Conservation (phyloP, 2,329 filamentous ascomycete species). For the Aspergillus awamori region DNA sequence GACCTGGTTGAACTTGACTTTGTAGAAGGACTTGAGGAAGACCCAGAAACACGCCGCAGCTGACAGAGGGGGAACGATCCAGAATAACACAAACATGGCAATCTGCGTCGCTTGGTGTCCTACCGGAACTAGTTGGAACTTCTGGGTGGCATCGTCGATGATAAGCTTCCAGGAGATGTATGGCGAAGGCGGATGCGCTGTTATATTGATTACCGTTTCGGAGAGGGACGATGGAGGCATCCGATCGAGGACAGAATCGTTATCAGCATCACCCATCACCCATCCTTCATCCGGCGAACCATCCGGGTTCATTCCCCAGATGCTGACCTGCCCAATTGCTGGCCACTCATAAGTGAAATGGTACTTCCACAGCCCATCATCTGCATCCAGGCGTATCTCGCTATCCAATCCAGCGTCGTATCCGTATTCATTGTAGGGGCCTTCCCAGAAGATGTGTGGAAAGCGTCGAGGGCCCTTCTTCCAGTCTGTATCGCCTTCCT, state of each 20-base stretch:
- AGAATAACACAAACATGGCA: conserved; percentile 56
- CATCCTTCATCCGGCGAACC: conserved; percentile 61
- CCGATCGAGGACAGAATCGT: conserved; percentile 62
- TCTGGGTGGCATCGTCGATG: conserved; percentile 57
- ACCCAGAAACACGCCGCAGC: conserved; percentile 55
- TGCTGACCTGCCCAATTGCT: conserved; percentile 61
- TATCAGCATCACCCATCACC: conserved; percentile 63
- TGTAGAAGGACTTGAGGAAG: conserved; percentile 64
- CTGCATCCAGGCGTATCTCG: conserved; percentile 48
- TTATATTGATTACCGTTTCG: conserved; percentile 62
- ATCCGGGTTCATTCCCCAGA: conserved; percentile 67
- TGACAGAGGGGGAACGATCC: conserved; percentile 54
- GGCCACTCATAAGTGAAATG: conserved; percentile 68
- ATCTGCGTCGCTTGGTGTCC: conserved; percentile 59
- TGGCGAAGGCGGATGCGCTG: conserved; percentile 55
- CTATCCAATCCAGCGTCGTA: conserved; percentile 63
- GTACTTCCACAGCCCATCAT: conserved; percentile 58
- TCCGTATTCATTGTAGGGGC: conserved; percentile 64
- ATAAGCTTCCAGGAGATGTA: conserved; percentile 58
- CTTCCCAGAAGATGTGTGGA: conserved; percentile 64
- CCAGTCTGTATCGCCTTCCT: conserved; percentile 58
- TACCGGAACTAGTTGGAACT: conserved; percentile 55
- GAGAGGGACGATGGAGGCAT: conserved; percentile 61
- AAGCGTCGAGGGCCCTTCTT: conserved; percentile 52
- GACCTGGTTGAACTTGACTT: conserved; percentile 63